Percentiles rank a stretch among this genome's conserved stretches.
phyloP scores from a whole-genome alignment of 2,329 filamentous ascomycete genomes.

The Beauveria asiatica region DNA sequence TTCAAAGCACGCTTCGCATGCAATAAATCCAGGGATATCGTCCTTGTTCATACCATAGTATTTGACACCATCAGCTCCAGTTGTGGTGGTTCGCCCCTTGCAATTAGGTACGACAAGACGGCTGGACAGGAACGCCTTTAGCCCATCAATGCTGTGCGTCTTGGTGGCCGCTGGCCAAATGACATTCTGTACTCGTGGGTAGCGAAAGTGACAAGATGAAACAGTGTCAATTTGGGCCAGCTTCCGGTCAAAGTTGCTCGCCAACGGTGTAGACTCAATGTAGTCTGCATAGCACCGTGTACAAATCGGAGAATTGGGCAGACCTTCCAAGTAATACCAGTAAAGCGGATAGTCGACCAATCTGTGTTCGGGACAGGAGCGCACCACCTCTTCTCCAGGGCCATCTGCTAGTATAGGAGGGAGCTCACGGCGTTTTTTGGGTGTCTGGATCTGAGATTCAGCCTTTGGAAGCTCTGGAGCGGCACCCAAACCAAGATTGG shows the following conservation, averaged over 20 bases:
- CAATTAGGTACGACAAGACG: conserved; percentile 22
- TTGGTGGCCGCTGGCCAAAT: conserved; percentile 26
- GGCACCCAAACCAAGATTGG: not conserved
- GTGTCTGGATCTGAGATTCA: not conserved
- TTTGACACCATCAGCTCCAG: conserved; percentile 19
- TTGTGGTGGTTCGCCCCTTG: conserved; percentile 17
- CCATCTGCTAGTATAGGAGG: conserved; percentile 17
- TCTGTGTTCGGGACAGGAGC: conserved; percentile 22
- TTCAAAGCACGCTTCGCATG: conserved; percentile 31
- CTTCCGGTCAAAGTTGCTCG: conserved; percentile 19
- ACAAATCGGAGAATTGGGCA: conserved; percentile 29
- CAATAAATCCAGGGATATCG: conserved; percentile 24
- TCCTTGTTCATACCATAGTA: conserved; percentile 24
- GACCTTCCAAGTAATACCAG: conserved; percentile 23
- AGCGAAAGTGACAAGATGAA: conserved; percentile 24
- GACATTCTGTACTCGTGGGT: conserved; percentile 24
- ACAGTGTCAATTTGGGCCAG: conserved; percentile 18
- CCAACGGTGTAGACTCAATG: conserved; percentile 24
- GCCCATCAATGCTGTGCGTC: conserved; percentile 17
- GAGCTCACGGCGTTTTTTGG: not conserved
- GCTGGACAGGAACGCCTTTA: conserved; percentile 22
- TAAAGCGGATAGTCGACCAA: conserved; percentile 20
- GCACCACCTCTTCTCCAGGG: conserved; percentile 16
- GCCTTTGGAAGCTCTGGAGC: not conserved
- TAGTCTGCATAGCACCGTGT: conserved; percentile 32